A percentile compares a stretch with the other conserved stretches of the same genome.
These are phyloP conservation scores for maize (Zea mays) DNA, from an alignment of 176 grass and related monocot species.

Conservation along the genomic window DNA sequence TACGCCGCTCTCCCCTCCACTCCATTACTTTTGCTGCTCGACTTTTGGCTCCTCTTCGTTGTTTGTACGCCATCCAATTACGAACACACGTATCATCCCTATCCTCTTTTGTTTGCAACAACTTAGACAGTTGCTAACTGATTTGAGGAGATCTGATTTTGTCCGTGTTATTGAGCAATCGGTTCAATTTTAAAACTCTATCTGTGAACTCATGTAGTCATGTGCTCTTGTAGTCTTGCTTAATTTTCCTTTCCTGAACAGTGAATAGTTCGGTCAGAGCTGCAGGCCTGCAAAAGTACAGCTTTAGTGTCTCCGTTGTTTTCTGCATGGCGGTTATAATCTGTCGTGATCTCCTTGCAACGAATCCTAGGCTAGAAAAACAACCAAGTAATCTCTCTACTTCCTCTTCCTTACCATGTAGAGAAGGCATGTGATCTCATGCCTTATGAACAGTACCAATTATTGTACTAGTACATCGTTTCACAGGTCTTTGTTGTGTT, in stretches of 20 bases:
- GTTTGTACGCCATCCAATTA: not conserved
- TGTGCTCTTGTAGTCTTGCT: not conserved
- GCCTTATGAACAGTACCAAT: conserved; percentile 11
- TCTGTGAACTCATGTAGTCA: not conserved
- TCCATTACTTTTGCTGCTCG: not conserved
- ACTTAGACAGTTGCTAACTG: not conserved
- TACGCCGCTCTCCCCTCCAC: not conserved
- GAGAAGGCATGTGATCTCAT: conserved; percentile 5
- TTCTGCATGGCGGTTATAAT: not conserved
- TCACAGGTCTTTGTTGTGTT: conserved; percentile 20
- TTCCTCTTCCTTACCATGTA: not conserved
- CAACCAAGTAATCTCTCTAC: not conserved
- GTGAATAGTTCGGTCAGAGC: no score
- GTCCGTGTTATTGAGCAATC: not conserved
- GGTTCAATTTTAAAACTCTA: not conserved
- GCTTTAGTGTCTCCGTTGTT: not conserved
- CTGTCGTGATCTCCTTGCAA: no score
- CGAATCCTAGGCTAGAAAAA: not conserved
- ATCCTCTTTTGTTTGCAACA: conserved; percentile 1
- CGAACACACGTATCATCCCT: not conserved
- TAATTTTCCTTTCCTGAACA: not conserved
- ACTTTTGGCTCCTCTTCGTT: conserved; percentile 10
- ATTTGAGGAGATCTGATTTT: conserved; percentile 29
- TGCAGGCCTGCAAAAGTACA: not conserved
- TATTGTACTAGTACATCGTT: conserved; percentile 6